Conservation (phyloP, 352 stramenopile genomes). For the Pythium catenulatum region DNA sequence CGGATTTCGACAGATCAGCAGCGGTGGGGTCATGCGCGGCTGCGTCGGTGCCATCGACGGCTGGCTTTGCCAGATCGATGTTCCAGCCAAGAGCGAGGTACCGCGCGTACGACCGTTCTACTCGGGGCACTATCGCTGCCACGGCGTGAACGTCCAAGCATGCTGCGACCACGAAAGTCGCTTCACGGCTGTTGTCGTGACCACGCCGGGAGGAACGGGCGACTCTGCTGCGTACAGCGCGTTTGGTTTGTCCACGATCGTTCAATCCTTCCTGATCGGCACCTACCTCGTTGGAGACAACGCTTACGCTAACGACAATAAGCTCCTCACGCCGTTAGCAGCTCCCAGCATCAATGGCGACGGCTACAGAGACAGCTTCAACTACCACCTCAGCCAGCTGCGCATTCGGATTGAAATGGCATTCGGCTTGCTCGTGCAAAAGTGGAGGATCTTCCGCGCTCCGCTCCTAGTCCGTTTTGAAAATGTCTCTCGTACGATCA, state of each 20-base stretch:
- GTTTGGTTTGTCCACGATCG: background rate
- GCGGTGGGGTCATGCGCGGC: background rate
- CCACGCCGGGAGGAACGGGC: background rate
- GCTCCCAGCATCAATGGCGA: too few species aligned
- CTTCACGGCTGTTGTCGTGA: background rate
- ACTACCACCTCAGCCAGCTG: background rate
- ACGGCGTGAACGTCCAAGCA: constrained; percentile 23
- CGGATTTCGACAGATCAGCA: background rate
- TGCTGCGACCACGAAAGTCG: constrained; percentile 20
- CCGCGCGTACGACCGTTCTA: background rate
- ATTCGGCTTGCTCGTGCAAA: background rate
- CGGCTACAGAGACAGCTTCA: background rate
- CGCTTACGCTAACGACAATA: constrained; percentile 11
- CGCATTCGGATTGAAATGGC: background rate
- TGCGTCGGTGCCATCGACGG: constrained; percentile 35
- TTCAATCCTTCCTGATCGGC: background rate
- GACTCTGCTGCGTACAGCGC: background rate
- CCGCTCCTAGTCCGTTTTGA: background rate
- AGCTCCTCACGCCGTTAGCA: constrained; percentile 5
- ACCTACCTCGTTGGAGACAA: constrained; percentile 22
- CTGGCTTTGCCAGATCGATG: background rate
- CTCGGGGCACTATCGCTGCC: constrained; percentile 16
- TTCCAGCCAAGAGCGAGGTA: background rate
- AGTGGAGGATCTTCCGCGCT: background rate
- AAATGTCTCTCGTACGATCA: background rate